phyloP scores from a whole-genome alignment of 129 eudicot species.

The Flaveria robusta region DNA sequence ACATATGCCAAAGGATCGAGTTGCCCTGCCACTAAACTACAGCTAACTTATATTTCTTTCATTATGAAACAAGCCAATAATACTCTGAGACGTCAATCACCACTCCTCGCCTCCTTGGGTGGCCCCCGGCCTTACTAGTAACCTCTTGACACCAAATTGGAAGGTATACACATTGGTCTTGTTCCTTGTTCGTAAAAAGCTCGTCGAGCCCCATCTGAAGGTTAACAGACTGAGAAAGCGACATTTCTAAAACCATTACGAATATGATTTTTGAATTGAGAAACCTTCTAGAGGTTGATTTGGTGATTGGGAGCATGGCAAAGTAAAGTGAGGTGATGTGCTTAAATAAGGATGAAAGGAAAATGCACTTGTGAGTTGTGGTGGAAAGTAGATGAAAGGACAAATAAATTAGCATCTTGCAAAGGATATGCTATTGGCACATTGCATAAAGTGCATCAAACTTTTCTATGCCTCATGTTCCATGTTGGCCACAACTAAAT shows the following conservation, averaged over 20 bases:
- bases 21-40: slow-evolving; percentile 23
- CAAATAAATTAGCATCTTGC: slow-evolving; percentile 35
- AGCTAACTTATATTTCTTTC: not conserved
- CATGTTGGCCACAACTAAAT: slow-evolving; percentile 31
- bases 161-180: not conserved
- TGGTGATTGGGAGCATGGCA: slow-evolving; percentile 4
- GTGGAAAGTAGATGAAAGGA: slow-evolving; percentile 34
- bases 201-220: not conserved
- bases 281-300: not conserved
- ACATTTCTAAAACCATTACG: not conserved
- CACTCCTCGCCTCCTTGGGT: slow-evolving; percentile 7
- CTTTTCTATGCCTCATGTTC: slow-evolving; percentile 15
- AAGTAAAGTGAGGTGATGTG: slow-evolving; percentile 14
- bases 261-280: not conserved
- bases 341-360: slow-evolving; percentile 25
- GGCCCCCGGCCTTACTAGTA: not conserved
- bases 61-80: not conserved
- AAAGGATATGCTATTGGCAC: slow-evolving; percentile 37
- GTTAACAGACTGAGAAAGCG: not conserved
- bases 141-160: not conserved
- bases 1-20: slow-evolving; percentile 37
- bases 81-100: not conserved
- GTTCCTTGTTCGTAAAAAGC: not conserved
- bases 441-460: slow-evolving; percentile 32
- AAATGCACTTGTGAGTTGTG: slow-evolving; percentile 17